Evolutionary conservation across 768 basidiomycete genomes (phyloP), one percentile per base, ranked within the genome.

Genomic region (Suillus luteus): DNA sequence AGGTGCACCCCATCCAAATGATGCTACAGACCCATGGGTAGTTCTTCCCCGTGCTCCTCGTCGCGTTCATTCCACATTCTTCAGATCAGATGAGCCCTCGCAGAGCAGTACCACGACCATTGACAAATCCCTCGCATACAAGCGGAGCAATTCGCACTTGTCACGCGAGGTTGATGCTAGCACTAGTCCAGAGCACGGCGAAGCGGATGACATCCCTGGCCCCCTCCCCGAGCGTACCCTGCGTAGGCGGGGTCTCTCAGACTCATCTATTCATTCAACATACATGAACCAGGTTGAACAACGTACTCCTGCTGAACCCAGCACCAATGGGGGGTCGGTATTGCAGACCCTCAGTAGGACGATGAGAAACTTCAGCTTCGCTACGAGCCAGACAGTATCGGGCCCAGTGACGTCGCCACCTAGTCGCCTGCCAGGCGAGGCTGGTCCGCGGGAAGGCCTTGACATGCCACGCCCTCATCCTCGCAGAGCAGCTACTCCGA

Each of bases 211-310:
- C 65, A 67, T 72, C 35, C 64, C 85, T 44, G 78, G 82, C 5
- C 81, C 88, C n/a, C 74, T 93, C 17, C 76, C 88, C 31, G 82
- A 90, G 55, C 86, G 87, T 24, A 86, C 88, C 19, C 79, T 95
- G 8, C 85, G 86, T 44, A 84, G 90, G 35, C 85, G 96, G 61
- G 94, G 95, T 2, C 75, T 97, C 58, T 94, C 92, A 2, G 96
- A 98, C 73, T 96, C 95, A 1, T 96, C 93, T 2, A 95, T 98
- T 65, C 92, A 88, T 65, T 90, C 93, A 5, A 93, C 93, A 0
- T 96, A 92, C 76, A 78, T 87, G 64, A 81, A 77, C 61, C 85
- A 90, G 55, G 79, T 74, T 5, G 80, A 80, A n/a, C 76, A 79
- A 37, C 27, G 61, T 64, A 41, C 52, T 49, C 54, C 61, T 54